A percentile compares a stretch with the other conserved stretches of the same genome.
These are phyloP conservation scores for Linnemannia elongata DNA, from an alignment of 192 early-diverging fungal species.

Conservation along the genomic window DNA sequence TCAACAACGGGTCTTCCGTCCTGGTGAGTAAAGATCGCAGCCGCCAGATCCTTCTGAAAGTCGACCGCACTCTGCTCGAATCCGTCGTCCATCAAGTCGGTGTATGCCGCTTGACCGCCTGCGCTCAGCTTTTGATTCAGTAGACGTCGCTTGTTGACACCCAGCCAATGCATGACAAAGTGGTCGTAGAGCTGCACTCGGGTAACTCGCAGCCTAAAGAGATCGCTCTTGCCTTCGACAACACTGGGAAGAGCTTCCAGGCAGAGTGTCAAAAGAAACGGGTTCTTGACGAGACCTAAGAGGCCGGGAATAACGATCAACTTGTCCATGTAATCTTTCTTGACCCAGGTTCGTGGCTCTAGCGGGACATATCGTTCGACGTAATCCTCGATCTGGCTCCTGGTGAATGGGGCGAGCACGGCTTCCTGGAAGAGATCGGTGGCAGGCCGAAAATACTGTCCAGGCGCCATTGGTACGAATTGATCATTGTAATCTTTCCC, in stretches of 20 bases:
- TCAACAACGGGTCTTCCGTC: not conserved
- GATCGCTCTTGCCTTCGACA: not conserved
- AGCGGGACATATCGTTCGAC: conserved; percentile 7
- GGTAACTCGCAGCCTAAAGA: not conserved
- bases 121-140: not conserved
- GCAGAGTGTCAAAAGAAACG: conserved; percentile 18
- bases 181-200: conserved; percentile 16
- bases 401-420: conserved; percentile 26
- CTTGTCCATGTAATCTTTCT: conserved; percentile 10
- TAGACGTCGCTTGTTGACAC: not conserved
- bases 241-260: conserved; percentile 15
- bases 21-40: not conserved
- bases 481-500: conserved; percentile 13
- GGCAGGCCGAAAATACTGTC: not conserved
- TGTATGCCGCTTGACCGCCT: not conserved
- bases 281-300: conserved; percentile 16
- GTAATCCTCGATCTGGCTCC: conserved; percentile 1
- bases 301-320: conserved; percentile 11
- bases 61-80: not conserved
- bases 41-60: not conserved
- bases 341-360: not conserved
- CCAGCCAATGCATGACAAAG: conserved; percentile 15
- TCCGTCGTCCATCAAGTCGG: not conserved
- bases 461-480: conserved; percentile 4
- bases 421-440: conserved; percentile 22